Evolutionary conservation across 257 asterid species (phyloP), one percentile per base, ranked within the genome.

Genomic region (Fraxinus anomala): DNA sequence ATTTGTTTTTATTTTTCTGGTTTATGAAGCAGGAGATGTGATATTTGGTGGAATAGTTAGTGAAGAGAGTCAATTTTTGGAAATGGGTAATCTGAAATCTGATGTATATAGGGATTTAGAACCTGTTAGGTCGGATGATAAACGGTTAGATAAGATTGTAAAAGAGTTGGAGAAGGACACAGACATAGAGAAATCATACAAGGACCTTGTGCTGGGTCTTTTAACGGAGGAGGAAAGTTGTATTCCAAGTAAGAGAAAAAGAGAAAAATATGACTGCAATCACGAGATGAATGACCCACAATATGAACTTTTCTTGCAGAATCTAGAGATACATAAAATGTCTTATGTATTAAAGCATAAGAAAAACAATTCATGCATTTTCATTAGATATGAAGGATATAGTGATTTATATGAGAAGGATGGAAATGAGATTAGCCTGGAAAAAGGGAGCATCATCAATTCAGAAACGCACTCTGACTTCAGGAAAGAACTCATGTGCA

Each of bases 401-500:
- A 83, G 73, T 21, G 76, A 8, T 16, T 42, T 24, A 37, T 54
- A 44, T 51, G 65, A 74, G 67, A 77, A 49, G 61, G 65, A 56
- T 47, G 39, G 17, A 12, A 12, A 6, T 69, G 73, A 14, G 40
- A 34, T 24, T 26, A 5, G 19, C 49, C 24, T 12, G 0, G 85
- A 67, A 67, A 28, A 56, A 42, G 59, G 59, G 70, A 72, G 44
- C 4, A 19, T 37, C 42, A 37, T 37, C 42, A 68, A 33, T 19
- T 54, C 74, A 19, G 73, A 68, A 70, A 26, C 10, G 17, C 21
- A 16, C 49, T 73, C 76, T 23, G 67, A 56, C 7, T 89, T 83
- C 33, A 82, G 88, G 74, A 36, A 63, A 54, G 67, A 83, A 73
- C 37, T 85, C 44, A 33, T 85, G 72, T 23, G 59, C 17, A 76